These are phyloP conservation scores for Hirschioporus abietinus DNA, from an alignment of 768 basidiomycete species.

Conservation along the genomic window DNA sequence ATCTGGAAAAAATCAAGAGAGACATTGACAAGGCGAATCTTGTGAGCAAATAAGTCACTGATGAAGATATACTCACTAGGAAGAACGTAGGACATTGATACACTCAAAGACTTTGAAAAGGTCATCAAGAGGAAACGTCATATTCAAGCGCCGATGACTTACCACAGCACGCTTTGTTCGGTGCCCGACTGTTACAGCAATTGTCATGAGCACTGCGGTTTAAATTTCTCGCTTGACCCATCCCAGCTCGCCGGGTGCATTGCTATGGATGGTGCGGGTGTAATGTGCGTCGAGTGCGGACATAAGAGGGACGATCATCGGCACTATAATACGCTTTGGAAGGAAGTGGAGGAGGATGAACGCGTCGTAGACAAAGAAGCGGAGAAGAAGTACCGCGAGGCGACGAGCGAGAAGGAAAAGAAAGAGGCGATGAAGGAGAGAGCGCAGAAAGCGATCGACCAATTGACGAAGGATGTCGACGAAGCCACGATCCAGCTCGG, in stretches of 20 bases:
- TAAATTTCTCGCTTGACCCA: background rate
- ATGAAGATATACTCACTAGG: background rate
- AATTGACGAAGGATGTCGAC: background rate
- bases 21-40: background rate
- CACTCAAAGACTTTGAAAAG: background rate
- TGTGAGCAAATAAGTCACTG: background rate
- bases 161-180: background rate
- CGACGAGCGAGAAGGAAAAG: constrained; percentile 10
- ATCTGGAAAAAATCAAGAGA: background rate
- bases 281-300: constrained; percentile 12
- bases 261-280: constrained; percentile 3
- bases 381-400: constrained; percentile 14
- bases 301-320: constrained; percentile 15
- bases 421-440: constrained; percentile 1
- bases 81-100: background rate
- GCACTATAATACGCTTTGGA: constrained; percentile 16
- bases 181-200: background rate
- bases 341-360: constrained; percentile 8
- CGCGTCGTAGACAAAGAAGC: constrained; percentile 11
- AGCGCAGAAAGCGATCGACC: background rate
- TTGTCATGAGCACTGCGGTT: background rate
- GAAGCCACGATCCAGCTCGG: background rate
- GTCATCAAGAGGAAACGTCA: background rate
- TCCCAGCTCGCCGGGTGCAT: background rate
- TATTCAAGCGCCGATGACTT: background rate